A percentile compares a stretch with the other conserved stretches of the same genome.
phyloP scores from a whole-genome alignment of 2,329 filamentous ascomycete genomes.

The Fusarium chuoi region DNA sequence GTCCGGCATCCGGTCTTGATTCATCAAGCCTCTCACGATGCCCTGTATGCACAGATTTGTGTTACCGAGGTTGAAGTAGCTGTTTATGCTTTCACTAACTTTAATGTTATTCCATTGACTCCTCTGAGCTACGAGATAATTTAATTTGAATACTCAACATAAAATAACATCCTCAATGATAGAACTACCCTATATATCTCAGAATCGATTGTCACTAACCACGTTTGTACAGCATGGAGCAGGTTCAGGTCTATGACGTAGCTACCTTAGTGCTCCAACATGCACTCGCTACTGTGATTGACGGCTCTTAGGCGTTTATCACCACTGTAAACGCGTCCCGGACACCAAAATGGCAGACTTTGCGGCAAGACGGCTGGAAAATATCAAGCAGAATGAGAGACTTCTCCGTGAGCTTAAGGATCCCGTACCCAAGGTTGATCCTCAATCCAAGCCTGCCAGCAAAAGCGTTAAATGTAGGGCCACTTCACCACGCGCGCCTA shows the following conservation, averaged over 20 bases:
- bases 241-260: not conserved
- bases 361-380: not conserved
- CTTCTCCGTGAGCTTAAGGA: conserved; percentile 2
- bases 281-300: rapidly evolving
- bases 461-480: conserved; percentile 1
- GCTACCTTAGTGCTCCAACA: not conserved
- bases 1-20: not conserved
- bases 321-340: not conserved
- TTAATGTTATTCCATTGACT: too few relatives aligned
- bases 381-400: conserved; percentile 4
- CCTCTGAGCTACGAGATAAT: rapidly evolving
- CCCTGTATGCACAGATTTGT: too few relatives aligned
- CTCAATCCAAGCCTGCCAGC: not conserved
- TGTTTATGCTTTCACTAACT: too few relatives aligned
- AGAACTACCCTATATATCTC: not conserved
- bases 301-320: too few relatives aligned
- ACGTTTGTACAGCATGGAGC: rapidly evolving
- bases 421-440: not conserved
- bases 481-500: not conserved
- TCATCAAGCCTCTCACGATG: too few relatives aligned
- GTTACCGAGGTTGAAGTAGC: too few relatives aligned
- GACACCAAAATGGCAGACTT: not conserved
- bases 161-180: too few relatives aligned
- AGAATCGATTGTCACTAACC: not conserved
- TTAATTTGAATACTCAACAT: too few relatives aligned